A percentile compares a stretch with the other conserved stretches of the same genome.
Conservation (phyloP, 1,284 basidiomycete species). For the Cystobasidium sp. region DNA sequence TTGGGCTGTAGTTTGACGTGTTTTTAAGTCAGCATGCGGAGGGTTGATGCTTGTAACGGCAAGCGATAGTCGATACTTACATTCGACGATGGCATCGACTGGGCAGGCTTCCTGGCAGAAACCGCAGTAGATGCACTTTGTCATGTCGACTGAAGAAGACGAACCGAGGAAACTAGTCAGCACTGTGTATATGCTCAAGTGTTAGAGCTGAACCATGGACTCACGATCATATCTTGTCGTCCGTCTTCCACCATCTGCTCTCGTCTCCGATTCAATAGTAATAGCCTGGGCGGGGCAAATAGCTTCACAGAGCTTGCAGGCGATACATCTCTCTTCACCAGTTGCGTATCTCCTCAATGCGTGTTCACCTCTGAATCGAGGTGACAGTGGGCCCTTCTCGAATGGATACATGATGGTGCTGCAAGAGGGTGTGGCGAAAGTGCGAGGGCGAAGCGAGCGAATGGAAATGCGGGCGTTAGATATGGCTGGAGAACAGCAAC, state of each 20-base stretch:
- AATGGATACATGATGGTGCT: slow-evolving; percentile 72
- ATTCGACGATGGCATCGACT: slow-evolving; percentile 99
- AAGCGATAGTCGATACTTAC: slow-evolving; percentile 62
- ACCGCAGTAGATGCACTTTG: slow-evolving; percentile 82
- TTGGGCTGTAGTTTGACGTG: slow-evolving; percentile 67
- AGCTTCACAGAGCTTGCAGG: slow-evolving; percentile 98
- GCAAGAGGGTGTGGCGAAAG: not conserved
- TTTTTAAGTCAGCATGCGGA: not conserved
- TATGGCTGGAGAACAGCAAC: not conserved
- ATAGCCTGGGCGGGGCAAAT: slow-evolving; percentile 99
- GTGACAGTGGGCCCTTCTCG: slow-evolving; percentile 96
- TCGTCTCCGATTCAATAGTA: slow-evolving; percentile 97
- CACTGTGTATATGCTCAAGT: not conserved
- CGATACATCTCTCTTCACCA: slow-evolving; percentile 98
- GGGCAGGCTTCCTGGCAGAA: slow-evolving; percentile 91
- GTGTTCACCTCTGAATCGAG: slow-evolving; percentile 98
- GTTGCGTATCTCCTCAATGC: slow-evolving; percentile 97
- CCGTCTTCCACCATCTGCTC: slow-evolving; percentile 91
- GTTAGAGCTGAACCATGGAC: slow-evolving; percentile 43
- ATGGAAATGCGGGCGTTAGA: slow-evolving; percentile 11
- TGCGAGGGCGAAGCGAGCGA: slow-evolving; percentile 4
- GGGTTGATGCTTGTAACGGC: not conserved
- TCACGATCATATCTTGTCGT: slow-evolving; percentile 88
- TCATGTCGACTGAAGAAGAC: slow-evolving; percentile 57
- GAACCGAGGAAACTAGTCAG: slow-evolving; percentile 13